A percentile compares a stretch with the other conserved stretches of the same genome.
phyloP scores from a whole-genome alignment of 129 eudicot species.

The Smallanthus sonchifolius region DNA sequence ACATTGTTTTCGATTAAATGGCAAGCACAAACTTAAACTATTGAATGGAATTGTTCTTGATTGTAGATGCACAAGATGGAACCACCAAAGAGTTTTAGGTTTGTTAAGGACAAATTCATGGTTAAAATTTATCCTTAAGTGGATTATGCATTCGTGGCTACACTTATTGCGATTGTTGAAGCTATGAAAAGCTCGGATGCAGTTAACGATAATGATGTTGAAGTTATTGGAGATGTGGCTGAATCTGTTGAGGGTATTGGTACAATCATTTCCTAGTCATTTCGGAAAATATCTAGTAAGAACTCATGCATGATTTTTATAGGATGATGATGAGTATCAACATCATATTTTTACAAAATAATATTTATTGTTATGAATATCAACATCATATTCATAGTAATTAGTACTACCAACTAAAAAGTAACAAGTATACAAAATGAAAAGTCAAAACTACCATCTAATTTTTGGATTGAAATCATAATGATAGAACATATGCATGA shows the following conservation, averaged over 20 bases:
- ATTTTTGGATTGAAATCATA: too few species aligned
- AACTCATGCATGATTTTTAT: too few species aligned
- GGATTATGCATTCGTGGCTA: too few species aligned
- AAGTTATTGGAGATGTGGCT: too few species aligned
- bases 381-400: too few species aligned
- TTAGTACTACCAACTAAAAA: too few species aligned
- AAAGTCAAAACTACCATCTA: too few species aligned
- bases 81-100: neutral
- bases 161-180: neutral
- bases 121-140: neutral
- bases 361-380: too few species aligned
- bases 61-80: slow-evolving; percentile 11
- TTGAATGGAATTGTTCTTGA: neutral
- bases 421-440: too few species aligned
- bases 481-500: too few species aligned
- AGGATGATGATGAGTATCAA: too few species aligned
- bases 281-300: neutral
- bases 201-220: neutral
- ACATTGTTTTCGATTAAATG: neutral
- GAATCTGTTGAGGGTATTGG: neutral
- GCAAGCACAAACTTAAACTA: neutral
- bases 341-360: too few species aligned
- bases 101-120: slow-evolving; percentile 2
- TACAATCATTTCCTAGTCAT: neutral
- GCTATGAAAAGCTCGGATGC: slow-evolving; percentile 1